Evolutionary conservation across 2,329 filamentous ascomycete genomes (phyloP).

Genomic region (Chaetomium strumarium): DNA sequence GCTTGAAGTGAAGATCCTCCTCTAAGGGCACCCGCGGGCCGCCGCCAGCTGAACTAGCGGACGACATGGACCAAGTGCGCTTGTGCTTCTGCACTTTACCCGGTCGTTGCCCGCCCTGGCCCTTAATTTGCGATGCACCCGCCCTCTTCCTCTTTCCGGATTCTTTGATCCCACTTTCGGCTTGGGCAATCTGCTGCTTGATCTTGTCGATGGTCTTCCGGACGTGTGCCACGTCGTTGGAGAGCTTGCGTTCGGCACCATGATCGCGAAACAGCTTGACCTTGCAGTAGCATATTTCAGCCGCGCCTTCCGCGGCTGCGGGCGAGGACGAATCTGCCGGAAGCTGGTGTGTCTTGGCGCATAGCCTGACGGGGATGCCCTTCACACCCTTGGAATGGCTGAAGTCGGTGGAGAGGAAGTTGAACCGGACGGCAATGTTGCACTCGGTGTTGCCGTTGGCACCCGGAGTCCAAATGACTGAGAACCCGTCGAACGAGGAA

Average conservation of each 20-base stretch:
- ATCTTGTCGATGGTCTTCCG: conserved; percentile 96
- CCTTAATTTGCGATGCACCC: conserved; percentile 40
- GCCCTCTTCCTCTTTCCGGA: conserved; percentile 59
- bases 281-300: conserved; percentile 89
- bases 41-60: conserved; percentile 56
- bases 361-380: conserved; percentile 88
- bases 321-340: conserved; percentile 44
- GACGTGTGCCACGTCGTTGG: conserved; percentile 89
- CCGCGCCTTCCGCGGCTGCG: conserved; percentile 39
- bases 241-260: conserved; percentile 88
- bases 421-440: conserved; percentile 87
- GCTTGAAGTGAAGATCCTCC: conserved; percentile 73
- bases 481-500: conserved; percentile 90
- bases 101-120: conserved; percentile 51
- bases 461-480: conserved; percentile 78
- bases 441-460: conserved; percentile 66
- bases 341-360: conserved; percentile 77
- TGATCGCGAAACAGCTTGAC: conserved; percentile 97
- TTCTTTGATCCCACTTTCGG: conserved; percentile 61
- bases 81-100: conserved; percentile 90
- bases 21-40: conserved; percentile 49
- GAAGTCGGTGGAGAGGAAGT: conserved; percentile 97
- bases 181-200: conserved; percentile 85
- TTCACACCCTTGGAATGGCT: conserved; percentile 99
- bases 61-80: conserved; percentile 92